Percentiles rank a stretch among this genome's conserved stretches.
These are phyloP conservation scores for Aureococcus anophagefferens DNA, from an alignment of 108 stramenopile genomes.

Conservation along the genomic window DNA sequence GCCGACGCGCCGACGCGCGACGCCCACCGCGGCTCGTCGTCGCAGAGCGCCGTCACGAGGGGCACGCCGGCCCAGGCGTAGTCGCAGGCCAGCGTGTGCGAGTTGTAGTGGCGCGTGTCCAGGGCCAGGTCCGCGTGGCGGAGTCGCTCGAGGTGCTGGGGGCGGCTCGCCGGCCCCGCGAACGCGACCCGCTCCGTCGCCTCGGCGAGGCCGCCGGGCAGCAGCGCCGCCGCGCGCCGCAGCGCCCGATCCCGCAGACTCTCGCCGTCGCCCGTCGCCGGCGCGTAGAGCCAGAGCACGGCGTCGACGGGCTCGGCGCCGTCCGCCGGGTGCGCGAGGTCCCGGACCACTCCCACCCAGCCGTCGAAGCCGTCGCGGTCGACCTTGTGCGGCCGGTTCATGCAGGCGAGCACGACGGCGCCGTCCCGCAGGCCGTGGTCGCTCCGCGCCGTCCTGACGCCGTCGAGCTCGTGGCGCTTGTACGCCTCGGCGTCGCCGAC, in stretches of 20 bases:
- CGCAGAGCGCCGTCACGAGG: background rate
- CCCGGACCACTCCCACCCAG: background rate
- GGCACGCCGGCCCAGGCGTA: slow-evolving; percentile 1
- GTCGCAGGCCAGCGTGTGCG: background rate
- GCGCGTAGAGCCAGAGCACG: background rate
- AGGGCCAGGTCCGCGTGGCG: background rate
- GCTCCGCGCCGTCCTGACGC: background rate
- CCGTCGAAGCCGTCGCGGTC: background rate
- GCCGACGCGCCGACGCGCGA: background rate
- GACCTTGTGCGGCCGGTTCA: background rate
- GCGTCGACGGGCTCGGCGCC: background rate
- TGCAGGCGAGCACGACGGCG: background rate
- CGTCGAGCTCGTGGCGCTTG: background rate
- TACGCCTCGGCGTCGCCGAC: background rate
- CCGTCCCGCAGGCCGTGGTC: background rate
- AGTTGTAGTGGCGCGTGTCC: background rate
- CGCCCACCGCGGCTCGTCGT: background rate
- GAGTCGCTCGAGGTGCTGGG: background rate
- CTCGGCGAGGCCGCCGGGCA: background rate
- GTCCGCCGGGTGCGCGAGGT: background rate
- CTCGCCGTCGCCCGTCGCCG: background rate
- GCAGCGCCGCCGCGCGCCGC: background rate
- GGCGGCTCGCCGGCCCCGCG: background rate
- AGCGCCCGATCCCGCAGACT: background rate
- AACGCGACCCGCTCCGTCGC: background rate